Evolutionary conservation across 2,329 filamentous ascomycete species (phyloP), one percentile per base, ranked within the genome.

Genomic region (Sarocladium kiliense): DNA sequence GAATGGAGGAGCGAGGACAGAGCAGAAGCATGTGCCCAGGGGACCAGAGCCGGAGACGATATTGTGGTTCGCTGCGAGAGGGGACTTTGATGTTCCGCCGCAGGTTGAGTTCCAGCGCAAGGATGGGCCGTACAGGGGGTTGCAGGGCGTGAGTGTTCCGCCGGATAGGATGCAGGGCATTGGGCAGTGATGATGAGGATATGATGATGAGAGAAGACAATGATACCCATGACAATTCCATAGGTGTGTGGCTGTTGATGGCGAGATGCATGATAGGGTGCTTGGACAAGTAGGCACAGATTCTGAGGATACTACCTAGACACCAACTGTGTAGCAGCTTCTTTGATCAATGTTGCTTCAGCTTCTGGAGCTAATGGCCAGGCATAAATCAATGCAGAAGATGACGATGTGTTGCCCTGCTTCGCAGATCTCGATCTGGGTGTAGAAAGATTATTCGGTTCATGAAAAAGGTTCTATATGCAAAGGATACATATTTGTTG

Each of bases 21-120:
- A 61, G 34, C 60, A 66, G 36, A 63, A 61, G 47, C 63, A 59
- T 12, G 65, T 30, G 4, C 10, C 64, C 6, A 66, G 63, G 23
- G 73, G 68, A 0, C 68, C 73, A 1, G 74, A 78, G 62, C 74
- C 72, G 16, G 77, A 80, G 62, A 71, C 75, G 55, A 51, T 78
- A 54, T 65, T 80, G 32, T 78, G 75, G 74, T 74, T 78, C 56
- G 67, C 66, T 21, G 67, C 71, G 14, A 66, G 72, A 39, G 76
- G 75, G 3, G 73, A 79, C 57, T 71, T 74, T 56, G 70, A 74
- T 16, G 61, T 79, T 53, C 74, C 77, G 26, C 63, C 60, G 6
- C 76, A 77, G 39, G 66, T 79, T 19, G 75, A 79, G 54, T 73
- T 69, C 47, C 67, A 69, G 62, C 67, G 70, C 41, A 72, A 71